phyloP scores from a whole-genome alignment of 192 early-diverging fungal genomes.

The Coemansia sp. region DNA sequence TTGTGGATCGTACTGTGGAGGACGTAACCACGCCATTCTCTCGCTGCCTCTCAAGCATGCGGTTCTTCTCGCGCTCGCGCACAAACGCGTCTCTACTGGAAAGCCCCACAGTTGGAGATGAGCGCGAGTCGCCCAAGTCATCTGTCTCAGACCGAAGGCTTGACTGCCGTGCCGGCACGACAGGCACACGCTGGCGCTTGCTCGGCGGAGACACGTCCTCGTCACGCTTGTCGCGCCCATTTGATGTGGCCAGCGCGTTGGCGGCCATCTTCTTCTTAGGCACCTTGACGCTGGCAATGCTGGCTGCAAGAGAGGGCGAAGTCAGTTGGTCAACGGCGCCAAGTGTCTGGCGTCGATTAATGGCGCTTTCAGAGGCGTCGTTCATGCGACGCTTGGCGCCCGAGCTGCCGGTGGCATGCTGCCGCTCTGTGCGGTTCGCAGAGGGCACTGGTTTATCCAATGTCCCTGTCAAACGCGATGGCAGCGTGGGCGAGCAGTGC shows the following conservation, averaged over 20 bases:
- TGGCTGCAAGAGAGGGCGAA: slow-evolving; percentile 4
- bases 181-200: slow-evolving; percentile 6
- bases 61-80: slow-evolving; percentile 43
- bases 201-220: neutral
- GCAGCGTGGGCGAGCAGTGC: neutral
- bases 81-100: slow-evolving; percentile 33
- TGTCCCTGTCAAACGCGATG: neutral
- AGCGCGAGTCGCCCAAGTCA: neutral
- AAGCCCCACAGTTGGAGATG: neutral
- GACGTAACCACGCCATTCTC: neutral
- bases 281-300: slow-evolving; percentile 24
- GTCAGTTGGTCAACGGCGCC: neutral
- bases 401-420: neutral
- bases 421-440: slow-evolving; percentile 2
- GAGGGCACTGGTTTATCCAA: slow-evolving; percentile 11
- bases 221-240: slow-evolving; percentile 8
- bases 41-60: slow-evolving; percentile 11
- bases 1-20: neutral
- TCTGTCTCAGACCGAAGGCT: neutral
- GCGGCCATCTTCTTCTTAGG: slow-evolving; percentile 30
- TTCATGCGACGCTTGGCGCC: slow-evolving; percentile 22
- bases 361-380: slow-evolving; percentile 2
- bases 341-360: neutral
- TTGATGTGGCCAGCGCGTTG: neutral
- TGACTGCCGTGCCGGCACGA: neutral